Evolutionary conservation across 75 land plant species (phyloP).

Genomic region (Cupressus sempervirens): DNA sequence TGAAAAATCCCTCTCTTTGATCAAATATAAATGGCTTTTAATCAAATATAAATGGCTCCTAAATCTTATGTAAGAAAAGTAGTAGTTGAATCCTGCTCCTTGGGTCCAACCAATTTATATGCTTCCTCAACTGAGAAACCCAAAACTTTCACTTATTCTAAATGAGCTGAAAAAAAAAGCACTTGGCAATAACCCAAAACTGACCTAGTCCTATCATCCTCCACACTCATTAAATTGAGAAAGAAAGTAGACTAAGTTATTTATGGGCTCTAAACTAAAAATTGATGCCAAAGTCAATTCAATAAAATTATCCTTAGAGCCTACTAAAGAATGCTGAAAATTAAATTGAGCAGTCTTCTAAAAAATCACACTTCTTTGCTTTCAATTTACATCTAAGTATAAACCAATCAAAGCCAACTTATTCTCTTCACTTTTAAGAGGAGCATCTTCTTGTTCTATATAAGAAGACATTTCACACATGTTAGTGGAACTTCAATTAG

Average conservation of each 20-base stretch:
- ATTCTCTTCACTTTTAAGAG: too few species aligned
- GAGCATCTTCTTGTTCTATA: too few species aligned
- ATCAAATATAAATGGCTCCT: neutral
- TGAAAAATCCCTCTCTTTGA: neutral
- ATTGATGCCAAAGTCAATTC: neutral
- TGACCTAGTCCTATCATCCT: neutral
- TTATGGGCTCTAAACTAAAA: neutral
- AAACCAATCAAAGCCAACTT: too few species aligned
- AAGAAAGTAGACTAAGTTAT: neutral
- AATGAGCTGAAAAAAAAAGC: neutral
- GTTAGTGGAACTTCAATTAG: too few species aligned
- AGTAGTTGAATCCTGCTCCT: neutral
- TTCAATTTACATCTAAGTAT: neutral
- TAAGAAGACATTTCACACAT: too few species aligned
- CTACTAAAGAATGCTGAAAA: neutral
- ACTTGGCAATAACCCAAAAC: neutral
- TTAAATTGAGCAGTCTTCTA: neutral
- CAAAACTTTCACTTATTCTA: too few species aligned
- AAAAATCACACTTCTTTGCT: neutral
- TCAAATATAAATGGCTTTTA: too few species aligned
- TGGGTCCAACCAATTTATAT: neutral
- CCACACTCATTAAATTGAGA: too few species aligned
- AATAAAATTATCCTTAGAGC: neutral
- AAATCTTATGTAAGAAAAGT: neutral
- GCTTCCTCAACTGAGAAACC: neutral